Base-by-base conservation (phyloP, 106 monocot genomes). In the Platanthera guangdongensis region DNA sequence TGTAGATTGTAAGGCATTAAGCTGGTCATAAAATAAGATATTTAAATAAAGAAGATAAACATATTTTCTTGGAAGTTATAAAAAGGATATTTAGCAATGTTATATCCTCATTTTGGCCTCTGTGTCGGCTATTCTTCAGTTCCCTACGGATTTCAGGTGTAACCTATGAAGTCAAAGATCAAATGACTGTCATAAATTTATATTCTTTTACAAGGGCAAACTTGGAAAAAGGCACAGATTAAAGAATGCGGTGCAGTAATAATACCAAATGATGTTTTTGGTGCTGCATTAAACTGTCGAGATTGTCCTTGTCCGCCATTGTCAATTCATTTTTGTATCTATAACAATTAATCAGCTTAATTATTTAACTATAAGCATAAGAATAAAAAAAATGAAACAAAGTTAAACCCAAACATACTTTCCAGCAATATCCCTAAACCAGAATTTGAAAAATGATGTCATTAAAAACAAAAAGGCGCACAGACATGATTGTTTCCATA, bases 131-230 rank as follows among this genome's bases (percentile, higher is more conserved):
- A 47, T 78, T 85, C 70, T 87, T 87, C 3, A 99, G 83, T 75
- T 99, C 97, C 81, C 97, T 81, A 25, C 82, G 82, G 25, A 99
- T 94, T 83, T 99, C 97, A 30, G 97, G 97, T n/a, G 97, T 99
- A 74, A 99, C 94, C 97, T 99, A 80, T 21, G 16, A 5, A 68
- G 53, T 76, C 25, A 80, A 10, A 76, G 47, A 4, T 48, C 70
- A 16, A 67, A 79, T 49, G 14, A 45, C 53, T 63, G 3, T 50
- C 54, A 74, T 52, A 28, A 14, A 28, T 19, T 21, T 32, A 21
- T 51, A 16, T 51, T 50, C 39, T 50, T 51, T 16, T 11, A 2
- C 4, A 74, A 51, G 22, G 3, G 8, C 14, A 6, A 75, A 54
- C 52, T 14, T 30, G 1, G 12, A 32, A 22, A 49, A 50, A 50